phyloP scores from a whole-genome alignment of 169 alveolate species.

The Cryptosporidium felis region DNA sequence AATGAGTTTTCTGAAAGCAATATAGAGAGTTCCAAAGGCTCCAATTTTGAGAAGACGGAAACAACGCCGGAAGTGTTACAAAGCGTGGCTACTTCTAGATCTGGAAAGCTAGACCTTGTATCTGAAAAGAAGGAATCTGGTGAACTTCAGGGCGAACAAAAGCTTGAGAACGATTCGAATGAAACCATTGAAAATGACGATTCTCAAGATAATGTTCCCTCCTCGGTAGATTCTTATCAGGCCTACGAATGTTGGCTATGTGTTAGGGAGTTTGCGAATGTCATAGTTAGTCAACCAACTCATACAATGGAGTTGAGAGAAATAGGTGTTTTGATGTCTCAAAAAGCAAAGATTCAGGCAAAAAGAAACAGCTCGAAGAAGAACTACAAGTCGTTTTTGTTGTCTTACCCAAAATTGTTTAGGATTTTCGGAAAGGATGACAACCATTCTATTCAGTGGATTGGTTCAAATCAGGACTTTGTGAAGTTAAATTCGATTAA shows the following conservation, averaged over 20 bases:
- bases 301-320: constrained; percentile 67
- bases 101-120: too few species aligned
- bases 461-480: constrained; percentile 61
- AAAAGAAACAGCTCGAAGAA: constrained; percentile 67
- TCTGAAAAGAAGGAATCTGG: too few species aligned
- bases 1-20: not conserved
- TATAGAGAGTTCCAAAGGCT: not conserved
- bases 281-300: constrained; percentile 54
- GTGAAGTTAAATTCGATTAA: constrained; percentile 41
- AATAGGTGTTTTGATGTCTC: constrained; percentile 70
- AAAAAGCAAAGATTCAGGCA: constrained; percentile 69
- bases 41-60: not conserved
- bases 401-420: constrained; percentile 59
- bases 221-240: constrained; percentile 31
- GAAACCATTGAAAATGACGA: not conserved
- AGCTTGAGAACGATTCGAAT: not conserved
- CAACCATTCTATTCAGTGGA: constrained; percentile 71
- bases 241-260: constrained; percentile 70
- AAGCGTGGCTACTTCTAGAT: too few species aligned
- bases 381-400: constrained; percentile 47
- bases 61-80: not conserved
- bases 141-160: constrained; percentile 12
- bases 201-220: constrained; percentile 17
- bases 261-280: constrained; percentile 70
- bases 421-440: constrained; percentile 69